Percentiles rank a stretch among this genome's conserved stretches.
Conservation (phyloP, 805 yeast genomes). For the Schwanniomyces polymorphus region DNA sequence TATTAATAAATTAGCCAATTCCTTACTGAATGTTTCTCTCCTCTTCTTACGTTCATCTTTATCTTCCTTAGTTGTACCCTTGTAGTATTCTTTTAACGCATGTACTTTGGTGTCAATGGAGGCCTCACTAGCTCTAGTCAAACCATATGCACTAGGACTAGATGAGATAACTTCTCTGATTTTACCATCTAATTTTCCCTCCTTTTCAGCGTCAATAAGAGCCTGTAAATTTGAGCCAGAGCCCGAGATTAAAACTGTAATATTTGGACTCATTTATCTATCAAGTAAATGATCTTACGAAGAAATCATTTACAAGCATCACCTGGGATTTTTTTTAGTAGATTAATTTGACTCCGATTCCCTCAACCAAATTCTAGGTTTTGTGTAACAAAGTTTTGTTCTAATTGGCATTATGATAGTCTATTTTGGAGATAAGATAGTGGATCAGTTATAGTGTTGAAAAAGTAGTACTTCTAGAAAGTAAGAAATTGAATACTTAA, state of each 20-base stretch:
- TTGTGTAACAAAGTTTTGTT: not conserved
- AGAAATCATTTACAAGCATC: not conserved
- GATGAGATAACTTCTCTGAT: slow-evolving; percentile 86
- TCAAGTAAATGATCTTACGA: not conserved
- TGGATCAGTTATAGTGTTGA: too few species aligned
- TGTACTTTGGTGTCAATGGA: slow-evolving; percentile 73
- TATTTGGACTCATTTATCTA: slow-evolving; percentile 16
- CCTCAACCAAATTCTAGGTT: not conserved
- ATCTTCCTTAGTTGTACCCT: slow-evolving; percentile 71
- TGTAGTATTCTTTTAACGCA: slow-evolving; percentile 69
- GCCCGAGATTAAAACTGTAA: slow-evolving; percentile 88
- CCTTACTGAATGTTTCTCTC: slow-evolving; percentile 72
- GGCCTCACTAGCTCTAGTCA: slow-evolving; percentile 71
- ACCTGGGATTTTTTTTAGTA: not conserved
- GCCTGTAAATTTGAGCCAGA: slow-evolving; percentile 97
- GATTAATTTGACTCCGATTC: not conserved
- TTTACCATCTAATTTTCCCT: slow-evolving; percentile 44
- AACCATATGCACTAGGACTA: slow-evolving; percentile 81
- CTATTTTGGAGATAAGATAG: too few species aligned
- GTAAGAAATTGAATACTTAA: too few species aligned
- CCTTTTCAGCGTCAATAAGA: slow-evolving; percentile 68
- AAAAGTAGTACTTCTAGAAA: too few species aligned
- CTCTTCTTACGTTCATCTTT: slow-evolving; percentile 56
- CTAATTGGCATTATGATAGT: too few species aligned
- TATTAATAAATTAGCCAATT: slow-evolving; percentile 69